Evolutionary conservation across 1,139 yeast species (phyloP), one percentile per base, ranked within the genome.

Genomic region (Blastobotrys proliferans): DNA sequence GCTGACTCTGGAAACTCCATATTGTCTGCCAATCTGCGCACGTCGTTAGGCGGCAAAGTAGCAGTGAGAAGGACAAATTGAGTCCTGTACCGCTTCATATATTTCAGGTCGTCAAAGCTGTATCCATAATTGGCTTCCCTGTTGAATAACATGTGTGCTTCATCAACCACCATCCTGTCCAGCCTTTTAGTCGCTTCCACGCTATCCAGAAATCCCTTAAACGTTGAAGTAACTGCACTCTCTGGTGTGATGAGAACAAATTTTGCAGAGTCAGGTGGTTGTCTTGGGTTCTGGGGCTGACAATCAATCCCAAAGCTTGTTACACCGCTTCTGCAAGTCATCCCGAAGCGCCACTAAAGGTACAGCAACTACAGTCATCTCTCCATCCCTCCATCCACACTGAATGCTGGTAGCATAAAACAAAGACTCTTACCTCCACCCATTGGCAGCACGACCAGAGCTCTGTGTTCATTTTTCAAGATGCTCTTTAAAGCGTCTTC

Each of bases 401-500:
- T 18, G 16, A 35, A 24, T 16, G 38, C 38, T 2, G 38, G 38
- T 6, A 35, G 24, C 31, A 24, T 26, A 26, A 35, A 35, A 17
- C 19, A 24, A 8, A 35, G 24, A 26, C 30, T 24, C 31, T 35
- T 35, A 14, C 38, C 38, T 9, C 19, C 29, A 6, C 38, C 38
- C 11, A 31, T 35, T 5, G 38, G 38, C 14, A 35, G 19, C 20
- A 35, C 29, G 16, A 35, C 38, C 14, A 25, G n/a, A 3, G 26
- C 37, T 9, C 9, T 6, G 6, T 9, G 10, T 6, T 28, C 31
- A 8, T 28, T 9, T 13, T 28, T 9, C 10, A 13, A 6, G 13
- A 28, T 28, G 14, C 31, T 28, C 8, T 9, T 28, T 8, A 28
- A 13, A 10, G 34, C 34, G 9, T 13, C 21, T 21, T 30, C 20